Evolutionary conservation across 371 early-diverging fungal genomes (phyloP).

Genomic region (Actinomortierella wolfii): DNA sequence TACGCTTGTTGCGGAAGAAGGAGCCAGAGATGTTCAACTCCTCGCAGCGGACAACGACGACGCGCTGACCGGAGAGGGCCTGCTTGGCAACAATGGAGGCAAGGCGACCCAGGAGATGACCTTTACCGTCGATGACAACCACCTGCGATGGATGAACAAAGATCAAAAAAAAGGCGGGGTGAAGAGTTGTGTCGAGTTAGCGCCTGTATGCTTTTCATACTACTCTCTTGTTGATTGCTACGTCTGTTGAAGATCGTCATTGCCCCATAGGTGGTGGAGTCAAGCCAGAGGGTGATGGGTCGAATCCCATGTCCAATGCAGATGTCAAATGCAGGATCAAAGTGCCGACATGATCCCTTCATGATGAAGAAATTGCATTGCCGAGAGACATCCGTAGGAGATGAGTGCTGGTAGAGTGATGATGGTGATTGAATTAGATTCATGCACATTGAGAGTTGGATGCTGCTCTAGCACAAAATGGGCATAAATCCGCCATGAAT

Average conservation of each 20-base stretch:
- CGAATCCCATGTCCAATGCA: neutral
- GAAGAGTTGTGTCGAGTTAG: conserved; percentile 6
- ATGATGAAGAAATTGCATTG: neutral
- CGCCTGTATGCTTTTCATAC: conserved; percentile 6
- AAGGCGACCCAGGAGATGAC: conserved; percentile 99
- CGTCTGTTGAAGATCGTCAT: neutral
- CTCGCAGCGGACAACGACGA: conserved; percentile 98
- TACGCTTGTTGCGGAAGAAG: conserved; percentile 99
- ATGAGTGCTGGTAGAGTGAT: too few relatives aligned
- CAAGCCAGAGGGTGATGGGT: neutral
- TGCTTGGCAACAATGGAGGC: conserved; percentile 99
- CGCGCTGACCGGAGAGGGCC: conserved; percentile 96
- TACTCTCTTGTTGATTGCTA: neutral
- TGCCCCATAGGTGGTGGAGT: neutral
- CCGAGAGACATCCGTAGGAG: neutral
- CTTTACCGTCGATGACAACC: conserved; percentile 99
- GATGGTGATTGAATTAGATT: neutral
- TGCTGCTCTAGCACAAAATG: neutral
- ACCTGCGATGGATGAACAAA: conserved; percentile 62
- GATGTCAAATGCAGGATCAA: conserved; percentile 1
- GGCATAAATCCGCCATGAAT: neutral
- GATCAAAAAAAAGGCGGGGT: neutral
- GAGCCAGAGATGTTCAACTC: conserved; percentile 97
- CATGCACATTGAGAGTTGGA: neutral
- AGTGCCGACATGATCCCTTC: neutral